Conservation (phyloP, 78 protist species). For the Dictyostelium discoideum region dicty_2.7 NC_007088.5:6234001-6234500, state of each 20-base stretch:
- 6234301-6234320: slow-evolving; percentile 53
- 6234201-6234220: slow-evolving; percentile 44
- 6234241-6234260: slow-evolving; percentile 50
- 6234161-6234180: neutral
- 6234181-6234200: slow-evolving; percentile 27
- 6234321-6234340: slow-evolving; percentile 39
- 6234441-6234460: neutral
- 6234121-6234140: slow-evolving; percentile 57
- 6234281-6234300: slow-evolving; percentile 48
- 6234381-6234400: slow-evolving; percentile 50
- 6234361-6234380: slow-evolving; percentile 40
- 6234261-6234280: slow-evolving; percentile 33
- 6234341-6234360: slow-evolving; percentile 79
- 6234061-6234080: neutral
- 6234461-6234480: neutral
- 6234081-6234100: neutral
- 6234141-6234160: neutral
- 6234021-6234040: neutral
- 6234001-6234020: slow-evolving; percentile 1
- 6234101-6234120: neutral
- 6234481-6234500: neutral
- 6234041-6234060: neutral
- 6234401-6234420: neutral
- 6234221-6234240: slow-evolving; percentile 67
- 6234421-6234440: neutral